Percentiles rank a stretch among this genome's conserved stretches.
Conservation (phyloP, 805 yeast genomes). For the Sungouiella blattae region DNA sequence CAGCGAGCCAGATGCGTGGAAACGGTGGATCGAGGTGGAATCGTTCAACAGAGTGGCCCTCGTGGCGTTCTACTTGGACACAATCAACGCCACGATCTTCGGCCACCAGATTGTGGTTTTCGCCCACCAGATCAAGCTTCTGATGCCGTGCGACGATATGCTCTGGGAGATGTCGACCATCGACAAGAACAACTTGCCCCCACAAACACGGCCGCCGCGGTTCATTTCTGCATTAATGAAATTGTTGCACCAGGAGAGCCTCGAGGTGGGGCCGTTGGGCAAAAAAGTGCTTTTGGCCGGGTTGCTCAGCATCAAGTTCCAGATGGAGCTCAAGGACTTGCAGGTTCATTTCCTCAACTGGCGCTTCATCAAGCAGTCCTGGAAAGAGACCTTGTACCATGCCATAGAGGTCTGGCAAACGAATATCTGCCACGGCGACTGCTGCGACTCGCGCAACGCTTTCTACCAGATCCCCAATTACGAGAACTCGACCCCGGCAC, state of each 20-base stretch:
- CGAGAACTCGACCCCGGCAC: slow-evolving; percentile 13
- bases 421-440: slow-evolving; percentile 18
- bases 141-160: background rate
- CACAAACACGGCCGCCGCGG: slow-evolving; percentile 18
- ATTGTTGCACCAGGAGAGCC: slow-evolving; percentile 18
- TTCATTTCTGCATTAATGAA: slow-evolving; percentile 22
- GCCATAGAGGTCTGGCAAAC: slow-evolving; percentile 30
- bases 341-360: slow-evolving; percentile 24
- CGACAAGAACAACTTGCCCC: slow-evolving; percentile 9
- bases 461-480: slow-evolving; percentile 7
- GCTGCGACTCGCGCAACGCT: slow-evolving; percentile 16
- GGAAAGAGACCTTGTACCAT: slow-evolving; percentile 24
- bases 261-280: slow-evolving; percentile 21
- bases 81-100: slow-evolving; percentile 33
- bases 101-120: slow-evolving; percentile 25
- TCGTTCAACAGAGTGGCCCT: slow-evolving; percentile 30
- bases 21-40: slow-evolving; percentile 37
- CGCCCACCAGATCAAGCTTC: slow-evolving; percentile 14
- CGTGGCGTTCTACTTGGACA: slow-evolving; percentile 36
- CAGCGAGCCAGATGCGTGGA: slow-evolving; percentile 9
- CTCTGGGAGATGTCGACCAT: slow-evolving; percentile 25
- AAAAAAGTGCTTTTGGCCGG: slow-evolving; percentile 9
- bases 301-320: slow-evolving; percentile 11
- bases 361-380: slow-evolving; percentile 22
- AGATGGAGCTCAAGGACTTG: slow-evolving; percentile 18